A percentile compares a stretch with the other conserved stretches of the same genome.
Evolutionary conservation across 2,329 filamentous ascomycete species (phyloP).

Genomic region (Calonectria pteridis): DNA sequence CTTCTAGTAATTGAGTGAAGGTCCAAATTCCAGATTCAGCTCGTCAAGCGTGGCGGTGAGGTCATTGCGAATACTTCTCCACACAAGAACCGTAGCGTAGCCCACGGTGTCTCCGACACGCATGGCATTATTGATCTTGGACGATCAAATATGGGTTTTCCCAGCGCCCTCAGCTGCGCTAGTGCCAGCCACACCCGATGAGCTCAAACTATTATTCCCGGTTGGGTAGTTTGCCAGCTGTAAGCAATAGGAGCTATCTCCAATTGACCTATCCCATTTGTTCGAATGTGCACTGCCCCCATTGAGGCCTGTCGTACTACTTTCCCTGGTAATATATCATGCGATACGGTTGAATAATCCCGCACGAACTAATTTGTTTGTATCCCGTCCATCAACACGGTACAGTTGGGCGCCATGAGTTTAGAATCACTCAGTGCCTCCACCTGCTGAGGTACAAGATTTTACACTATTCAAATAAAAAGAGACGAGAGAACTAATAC

Average conservation of each 20-base stretch:
- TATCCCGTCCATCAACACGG: background rate
- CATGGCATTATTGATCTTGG: background rate
- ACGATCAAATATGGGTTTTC: background rate
- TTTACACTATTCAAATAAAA: background rate
- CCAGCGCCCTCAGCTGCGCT: background rate
- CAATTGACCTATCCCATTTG: background rate
- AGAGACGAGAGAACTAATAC: background rate
- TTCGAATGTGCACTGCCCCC: background rate
- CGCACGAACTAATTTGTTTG: background rate
- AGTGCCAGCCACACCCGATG: background rate
- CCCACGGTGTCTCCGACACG: background rate
- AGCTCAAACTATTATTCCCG: background rate
- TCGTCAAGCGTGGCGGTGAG: slow-evolving; percentile 18
- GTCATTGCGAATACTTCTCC: slow-evolving; percentile 4
- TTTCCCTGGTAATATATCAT: background rate
- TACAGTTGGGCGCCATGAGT: background rate
- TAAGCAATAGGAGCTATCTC: background rate
- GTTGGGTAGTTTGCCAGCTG: background rate
- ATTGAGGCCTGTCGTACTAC: background rate
- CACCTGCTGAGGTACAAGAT: background rate
- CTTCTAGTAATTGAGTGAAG: background rate
- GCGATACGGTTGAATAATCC: background rate
- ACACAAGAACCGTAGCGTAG: background rate
- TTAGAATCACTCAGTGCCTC: background rate
- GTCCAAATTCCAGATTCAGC: slow-evolving; percentile 6